phyloP scores from a whole-genome alignment of 1,284 basidiomycete species.

The Anthracocystis walkeri region DNA sequence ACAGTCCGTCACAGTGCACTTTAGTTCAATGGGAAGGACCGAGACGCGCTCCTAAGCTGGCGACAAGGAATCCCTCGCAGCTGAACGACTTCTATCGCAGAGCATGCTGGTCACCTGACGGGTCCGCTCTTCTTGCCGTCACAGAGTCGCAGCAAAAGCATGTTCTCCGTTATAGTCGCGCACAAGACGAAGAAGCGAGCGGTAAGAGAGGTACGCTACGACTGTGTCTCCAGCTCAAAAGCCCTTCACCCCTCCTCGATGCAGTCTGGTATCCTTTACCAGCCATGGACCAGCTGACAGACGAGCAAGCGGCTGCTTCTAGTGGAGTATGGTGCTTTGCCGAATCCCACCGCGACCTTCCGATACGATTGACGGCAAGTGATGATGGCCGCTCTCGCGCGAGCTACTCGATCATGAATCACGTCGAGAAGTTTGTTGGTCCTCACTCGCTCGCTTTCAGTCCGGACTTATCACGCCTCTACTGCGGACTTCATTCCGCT shows the following conservation, averaged over 20 bases:
- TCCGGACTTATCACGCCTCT: constrained; percentile 52
- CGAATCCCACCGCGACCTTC: constrained; percentile 50
- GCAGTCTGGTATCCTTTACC: constrained; percentile 57
- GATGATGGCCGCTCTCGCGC: constrained; percentile 31
- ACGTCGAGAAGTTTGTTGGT: constrained; percentile 57
- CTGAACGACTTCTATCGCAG: constrained; percentile 36
- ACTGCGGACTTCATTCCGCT: constrained; percentile 43
- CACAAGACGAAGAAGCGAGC: too few species aligned
- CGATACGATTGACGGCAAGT: constrained; percentile 50
- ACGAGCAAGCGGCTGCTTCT: not conserved
- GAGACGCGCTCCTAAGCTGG: not conserved
- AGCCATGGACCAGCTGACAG: constrained; percentile 11
- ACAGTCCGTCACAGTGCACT: not conserved
- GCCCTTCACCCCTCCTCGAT: constrained; percentile 54
- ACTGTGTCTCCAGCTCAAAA: not conserved
- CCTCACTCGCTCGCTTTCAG: constrained; percentile 56
- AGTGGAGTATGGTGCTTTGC: constrained; percentile 54
- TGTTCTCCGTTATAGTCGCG: constrained; percentile 15
- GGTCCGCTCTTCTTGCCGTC: constrained; percentile 45
- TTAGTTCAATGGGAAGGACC: too few species aligned
- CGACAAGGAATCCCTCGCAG: not conserved
- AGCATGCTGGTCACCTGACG: constrained; percentile 54
- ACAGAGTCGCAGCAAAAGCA: constrained; percentile 52
- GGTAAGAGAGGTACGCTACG: not conserved
- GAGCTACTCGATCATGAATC: constrained; percentile 61